phyloP scores from a whole-genome alignment of 192 early-diverging fungal species.

The Kickxella alabastrina region DNA sequence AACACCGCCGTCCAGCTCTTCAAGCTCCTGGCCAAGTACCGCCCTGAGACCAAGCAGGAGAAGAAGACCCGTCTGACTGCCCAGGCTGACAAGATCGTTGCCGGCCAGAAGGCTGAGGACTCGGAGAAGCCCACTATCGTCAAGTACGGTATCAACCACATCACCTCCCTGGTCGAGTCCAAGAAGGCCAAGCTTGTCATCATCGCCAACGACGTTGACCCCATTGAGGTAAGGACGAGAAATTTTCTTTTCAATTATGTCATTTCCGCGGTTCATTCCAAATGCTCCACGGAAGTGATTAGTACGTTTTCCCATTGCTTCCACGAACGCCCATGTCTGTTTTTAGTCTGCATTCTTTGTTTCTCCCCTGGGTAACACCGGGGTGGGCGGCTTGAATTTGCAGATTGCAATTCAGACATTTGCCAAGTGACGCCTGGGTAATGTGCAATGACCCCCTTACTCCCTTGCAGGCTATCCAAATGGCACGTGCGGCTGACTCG shows the following conservation, averaged over 20 bases:
- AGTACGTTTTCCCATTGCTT: conserved; percentile 14
- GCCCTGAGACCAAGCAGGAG: conserved; percentile 95
- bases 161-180: conserved; percentile 94
- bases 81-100: conserved; percentile 85
- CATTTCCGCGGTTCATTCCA: not conserved
- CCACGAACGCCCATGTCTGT: not conserved
- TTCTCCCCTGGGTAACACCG: not conserved
- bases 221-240: conserved; percentile 72
- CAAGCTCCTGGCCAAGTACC: conserved; percentile 99
- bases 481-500: too few species aligned
- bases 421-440: conserved; percentile 28
- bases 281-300: conserved; percentile 10
- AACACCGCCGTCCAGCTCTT: conserved; percentile 98
- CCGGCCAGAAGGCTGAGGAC: conserved; percentile 78
- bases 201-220: conserved; percentile 99
- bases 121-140: conserved; percentile 92
- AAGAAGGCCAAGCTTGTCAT: conserved; percentile 99
- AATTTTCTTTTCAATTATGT: not conserved
- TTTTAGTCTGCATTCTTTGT: too few species aligned
- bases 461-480: too few species aligned
- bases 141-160: conserved; percentile 99
- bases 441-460: conserved; percentile 48
- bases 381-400: not conserved
- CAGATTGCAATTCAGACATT: too few species aligned
- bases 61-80: conserved; percentile 90